Conservation (phyloP, 441 rosid genomes). For the Euphorbia celastroides region DNA sequence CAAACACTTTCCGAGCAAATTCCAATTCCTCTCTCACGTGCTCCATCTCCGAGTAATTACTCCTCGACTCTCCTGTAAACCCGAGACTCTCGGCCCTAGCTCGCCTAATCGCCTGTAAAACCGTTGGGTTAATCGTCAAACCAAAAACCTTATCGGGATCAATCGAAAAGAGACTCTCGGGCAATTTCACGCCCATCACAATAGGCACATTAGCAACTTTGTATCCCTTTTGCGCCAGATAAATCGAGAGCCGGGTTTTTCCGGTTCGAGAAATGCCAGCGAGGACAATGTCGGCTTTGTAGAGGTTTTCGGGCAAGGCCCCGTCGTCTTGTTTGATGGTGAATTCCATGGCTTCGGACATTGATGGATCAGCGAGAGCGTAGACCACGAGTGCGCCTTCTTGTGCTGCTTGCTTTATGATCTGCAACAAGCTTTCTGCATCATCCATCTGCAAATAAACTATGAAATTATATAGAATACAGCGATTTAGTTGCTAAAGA, state of each 20-base stretch:
- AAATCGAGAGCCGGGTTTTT: constrained; percentile 77
- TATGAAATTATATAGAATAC: background rate
- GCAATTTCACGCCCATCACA: constrained; percentile 64
- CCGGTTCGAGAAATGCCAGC: constrained; percentile 82
- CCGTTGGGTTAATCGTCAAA: constrained; percentile 62
- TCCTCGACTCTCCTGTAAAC: constrained; percentile 39
- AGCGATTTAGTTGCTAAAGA: background rate
- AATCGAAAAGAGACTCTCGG: constrained; percentile 54
- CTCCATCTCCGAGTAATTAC: constrained; percentile 73
- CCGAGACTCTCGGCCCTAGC: constrained; percentile 74
- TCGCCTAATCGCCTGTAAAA: constrained; percentile 62
- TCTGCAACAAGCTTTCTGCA: constrained; percentile 55
- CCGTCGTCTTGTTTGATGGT: constrained; percentile 91
- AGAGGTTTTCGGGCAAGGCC: constrained; percentile 63
- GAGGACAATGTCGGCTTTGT: constrained; percentile 64
- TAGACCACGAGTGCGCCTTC: constrained; percentile 72
- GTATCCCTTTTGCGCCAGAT: constrained; percentile 78
- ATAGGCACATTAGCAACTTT: constrained; percentile 83
- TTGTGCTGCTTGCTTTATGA: constrained; percentile 77
- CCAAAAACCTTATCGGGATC: constrained; percentile 74
- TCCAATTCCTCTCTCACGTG: constrained; percentile 62
- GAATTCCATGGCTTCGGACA: constrained; percentile 81
- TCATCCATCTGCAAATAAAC: constrained; percentile 54
- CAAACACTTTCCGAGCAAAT: constrained; percentile 54
- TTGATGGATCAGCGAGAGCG: constrained; percentile 71